A percentile compares a stretch with the other conserved stretches of the same genome.
Conservation (phyloP, 768 basidiomycete genomes). For the Pisolithus microcarpus region DNA sequence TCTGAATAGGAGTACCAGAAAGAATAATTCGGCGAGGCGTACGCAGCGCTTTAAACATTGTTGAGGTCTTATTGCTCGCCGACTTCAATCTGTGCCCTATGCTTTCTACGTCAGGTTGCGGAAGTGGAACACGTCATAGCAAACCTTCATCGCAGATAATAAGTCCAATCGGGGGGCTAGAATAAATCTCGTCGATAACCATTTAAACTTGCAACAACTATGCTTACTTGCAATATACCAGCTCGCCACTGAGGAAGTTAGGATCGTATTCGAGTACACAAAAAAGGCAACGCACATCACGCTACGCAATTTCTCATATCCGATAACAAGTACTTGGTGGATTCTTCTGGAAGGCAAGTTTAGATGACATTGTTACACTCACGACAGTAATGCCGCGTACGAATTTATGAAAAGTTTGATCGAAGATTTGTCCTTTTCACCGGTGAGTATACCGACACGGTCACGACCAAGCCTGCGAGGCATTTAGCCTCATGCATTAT, state of each 20-base stretch:
- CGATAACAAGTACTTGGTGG: constrained; percentile 86
- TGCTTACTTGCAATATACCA: constrained; percentile 59
- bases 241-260: constrained; percentile 37
- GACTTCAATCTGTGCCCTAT: constrained; percentile 89
- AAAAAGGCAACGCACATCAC: constrained; percentile 54
- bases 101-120: not conserved
- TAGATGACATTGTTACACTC: not conserved
- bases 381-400: constrained; percentile 33
- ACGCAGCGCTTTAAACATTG: constrained; percentile 72
- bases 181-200: constrained; percentile 1
- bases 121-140: not conserved
- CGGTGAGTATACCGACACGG: constrained; percentile 50
- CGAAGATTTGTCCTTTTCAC: constrained; percentile 47
- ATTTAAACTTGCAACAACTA: not conserved
- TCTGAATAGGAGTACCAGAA: constrained; percentile 96
- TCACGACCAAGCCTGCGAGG: constrained; percentile 46
- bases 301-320: constrained; percentile 84
- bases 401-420: constrained; percentile 71
- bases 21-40: constrained; percentile 80
- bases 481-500: not conserved
- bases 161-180: constrained; percentile 83
- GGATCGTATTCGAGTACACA: constrained; percentile 1
- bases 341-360: constrained; percentile 40
- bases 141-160: constrained; percentile 93
- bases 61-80: constrained; percentile 81